Base-by-base conservation (phyloP, 176 grass and related monocot genomes). In the Chrysopogon serrulatus region DNA sequence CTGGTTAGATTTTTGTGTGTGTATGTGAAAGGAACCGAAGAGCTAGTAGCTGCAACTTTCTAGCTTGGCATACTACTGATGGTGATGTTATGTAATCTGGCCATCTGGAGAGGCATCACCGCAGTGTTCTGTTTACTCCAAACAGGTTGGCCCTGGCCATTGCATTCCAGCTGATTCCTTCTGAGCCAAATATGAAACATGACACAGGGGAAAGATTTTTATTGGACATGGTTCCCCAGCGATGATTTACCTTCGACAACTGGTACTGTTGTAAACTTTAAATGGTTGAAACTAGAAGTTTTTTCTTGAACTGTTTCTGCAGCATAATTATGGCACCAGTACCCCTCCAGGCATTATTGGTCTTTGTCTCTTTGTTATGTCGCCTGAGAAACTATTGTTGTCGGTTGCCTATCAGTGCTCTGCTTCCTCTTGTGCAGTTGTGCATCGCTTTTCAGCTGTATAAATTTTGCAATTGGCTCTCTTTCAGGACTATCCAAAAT, bases 11-110 rank as follows among this genome's bases (percentile, higher is more conserved):
- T 26, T 31, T 26, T 57, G 0, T 24, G 5, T 41, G 3, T 42
- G 3, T 24, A 3, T 4, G 57, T 37, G 26, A 80, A 21, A 47
- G 5, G 44, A n/a, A 71, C 28, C 11, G 28, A 19, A 54, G 64
- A 74, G 67, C 53, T 60, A 82, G 73, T 73, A 53, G 31, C 74
- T 36, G 15, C 24, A 27, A 36, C 44, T 16, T 74, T 86, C n/a
- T 45, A 43, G 35, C 44, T 68, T 61, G 56, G 27, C 61, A 59
- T 82, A 47, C 48, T 82, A 28, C 39, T 14, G 64, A 71, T n/a
- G 28, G 39, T 26, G 78, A 76, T 17, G 61, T 8, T 69, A 61
- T 68, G 28, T 49, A 33, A 56, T 23, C 21, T 56, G 53, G 21
- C 43, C 67, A 57, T 79, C 56, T 27, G 73, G 65, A 88, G 33